Evolutionary conservation across 2,329 filamentous ascomycete genomes (phyloP).

Genomic region (Calonectria naviculata): DNA sequence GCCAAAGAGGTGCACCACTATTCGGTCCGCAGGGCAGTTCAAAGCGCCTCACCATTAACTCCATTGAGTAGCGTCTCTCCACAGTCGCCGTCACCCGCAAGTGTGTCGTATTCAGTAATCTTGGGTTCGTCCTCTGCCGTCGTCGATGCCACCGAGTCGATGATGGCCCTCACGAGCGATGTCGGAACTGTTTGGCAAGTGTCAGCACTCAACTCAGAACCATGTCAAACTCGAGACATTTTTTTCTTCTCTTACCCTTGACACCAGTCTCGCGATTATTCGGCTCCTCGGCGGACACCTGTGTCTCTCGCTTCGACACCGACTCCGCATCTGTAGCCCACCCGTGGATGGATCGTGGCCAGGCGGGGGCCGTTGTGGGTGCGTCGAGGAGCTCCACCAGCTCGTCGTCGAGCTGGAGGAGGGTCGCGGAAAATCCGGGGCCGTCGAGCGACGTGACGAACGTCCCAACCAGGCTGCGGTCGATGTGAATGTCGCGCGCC

Average conservation of each 20-base stretch:
- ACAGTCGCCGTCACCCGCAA: slow-evolving; percentile 49
- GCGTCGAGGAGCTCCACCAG: slow-evolving; percentile 31
- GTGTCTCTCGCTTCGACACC: slow-evolving; percentile 26
- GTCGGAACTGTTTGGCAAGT: slow-evolving; percentile 25
- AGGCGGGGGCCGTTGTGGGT: slow-evolving; percentile 36
- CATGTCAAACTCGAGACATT: not conserved
- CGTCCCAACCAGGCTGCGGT: slow-evolving; percentile 33
- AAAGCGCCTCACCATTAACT: slow-evolving; percentile 27
- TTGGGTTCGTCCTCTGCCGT: slow-evolving; percentile 53
- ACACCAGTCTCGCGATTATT: slow-evolving; percentile 31
- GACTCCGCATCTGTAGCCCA: slow-evolving; percentile 30
- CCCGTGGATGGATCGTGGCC: slow-evolving; percentile 36
- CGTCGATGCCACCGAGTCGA: slow-evolving; percentile 30
- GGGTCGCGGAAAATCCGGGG: slow-evolving; percentile 36
- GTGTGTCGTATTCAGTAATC: slow-evolving; percentile 44
- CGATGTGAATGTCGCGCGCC: slow-evolving; percentile 17
- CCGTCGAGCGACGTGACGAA: slow-evolving; percentile 39
- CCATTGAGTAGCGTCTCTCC: slow-evolving; percentile 45
- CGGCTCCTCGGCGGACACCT: slow-evolving; percentile 2
- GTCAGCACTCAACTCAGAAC: not conserved
- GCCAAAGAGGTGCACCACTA: not conserved
- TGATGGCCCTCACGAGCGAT: slow-evolving; percentile 29
- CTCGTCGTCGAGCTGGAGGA: slow-evolving; percentile 35
- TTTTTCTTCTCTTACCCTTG: slow-evolving; percentile 20
- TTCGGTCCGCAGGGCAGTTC: not conserved